A percentile compares a stretch with the other conserved stretches of the same genome.
These are phyloP conservation scores for Biancaea sappan DNA, from an alignment of 306 rosid genomes.

Conservation along the genomic window DNA sequence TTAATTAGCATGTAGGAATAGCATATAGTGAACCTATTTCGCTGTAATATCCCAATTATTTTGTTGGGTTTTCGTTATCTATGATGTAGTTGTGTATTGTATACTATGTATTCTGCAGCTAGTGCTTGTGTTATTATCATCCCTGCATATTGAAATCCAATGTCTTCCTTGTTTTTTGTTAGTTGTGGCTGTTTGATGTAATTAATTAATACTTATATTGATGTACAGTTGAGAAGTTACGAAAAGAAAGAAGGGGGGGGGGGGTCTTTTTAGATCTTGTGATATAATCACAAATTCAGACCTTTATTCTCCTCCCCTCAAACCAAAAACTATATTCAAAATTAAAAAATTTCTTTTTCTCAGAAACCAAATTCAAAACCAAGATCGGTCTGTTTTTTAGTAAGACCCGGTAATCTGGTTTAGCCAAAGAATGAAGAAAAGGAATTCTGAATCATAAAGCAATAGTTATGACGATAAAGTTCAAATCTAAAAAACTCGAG, in stretches of 20 bases:
- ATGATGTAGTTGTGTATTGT: slow-evolving; percentile 47
- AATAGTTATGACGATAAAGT: background rate
- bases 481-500: background rate
- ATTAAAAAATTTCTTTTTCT: background rate
- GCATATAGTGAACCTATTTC: slow-evolving; percentile 47
- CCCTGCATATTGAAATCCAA: slow-evolving; percentile 31
- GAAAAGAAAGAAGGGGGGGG: background rate
- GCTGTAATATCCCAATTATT: slow-evolving; percentile 54
- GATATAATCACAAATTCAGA: slow-evolving; percentile 9
- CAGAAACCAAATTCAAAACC: background rate
- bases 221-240: slow-evolving; percentile 13
- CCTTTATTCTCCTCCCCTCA: background rate
- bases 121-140: slow-evolving; percentile 49
- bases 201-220: slow-evolving; percentile 9
- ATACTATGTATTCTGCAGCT: slow-evolving; percentile 51
- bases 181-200: slow-evolving; percentile 32
- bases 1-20: slow-evolving; percentile 55
- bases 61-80: slow-evolving; percentile 47
- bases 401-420: too few species aligned
- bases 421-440: background rate
- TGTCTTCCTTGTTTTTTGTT: slow-evolving; percentile 19
- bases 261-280: background rate
- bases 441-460: background rate
- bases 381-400: background rate
- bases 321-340: too few species aligned